Percentiles rank a stretch among this genome's conserved stretches.
Conservation (phyloP, 768 basidiomycete genomes). For the Auricularia sp. region DNA sequence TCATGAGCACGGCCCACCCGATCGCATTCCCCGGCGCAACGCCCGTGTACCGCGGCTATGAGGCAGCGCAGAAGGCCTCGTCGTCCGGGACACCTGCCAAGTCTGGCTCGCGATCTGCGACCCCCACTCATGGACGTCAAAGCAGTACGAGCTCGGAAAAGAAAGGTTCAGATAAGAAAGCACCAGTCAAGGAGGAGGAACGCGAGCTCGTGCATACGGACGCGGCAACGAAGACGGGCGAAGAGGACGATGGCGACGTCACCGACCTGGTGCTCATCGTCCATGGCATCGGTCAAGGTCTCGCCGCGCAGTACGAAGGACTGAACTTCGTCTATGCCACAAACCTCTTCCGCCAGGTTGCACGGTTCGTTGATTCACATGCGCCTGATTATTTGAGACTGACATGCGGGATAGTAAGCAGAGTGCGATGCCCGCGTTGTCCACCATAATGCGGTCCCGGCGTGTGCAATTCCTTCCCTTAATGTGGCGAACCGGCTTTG, state of each 20-base stretch:
- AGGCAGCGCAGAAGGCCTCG: slow-evolving; percentile 16
- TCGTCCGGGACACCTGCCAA: slow-evolving; percentile 13
- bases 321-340: slow-evolving; percentile 35
- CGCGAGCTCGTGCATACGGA: slow-evolving; percentile 21
- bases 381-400: not conserved
- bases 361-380: slow-evolving; percentile 17
- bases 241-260: slow-evolving; percentile 14
- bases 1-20: slow-evolving; percentile 3
- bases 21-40: slow-evolving; percentile 22
- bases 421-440: slow-evolving; percentile 27
- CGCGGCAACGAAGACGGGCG: slow-evolving; percentile 14
- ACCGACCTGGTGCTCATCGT: slow-evolving; percentile 35
- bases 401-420: slow-evolving; percentile 21
- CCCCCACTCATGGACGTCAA: not conserved
- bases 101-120: not conserved
- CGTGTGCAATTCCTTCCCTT: slow-evolving; percentile 34
- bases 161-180: not conserved
- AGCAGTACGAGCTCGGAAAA: slow-evolving; percentile 4
- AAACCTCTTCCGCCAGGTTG: slow-evolving; percentile 29
- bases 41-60: slow-evolving; percentile 28
- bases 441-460: slow-evolving; percentile 29
- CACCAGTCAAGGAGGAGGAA: slow-evolving; percentile 10
- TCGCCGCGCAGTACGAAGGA: slow-evolving; percentile 30
- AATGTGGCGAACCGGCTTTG: slow-evolving; percentile 31
- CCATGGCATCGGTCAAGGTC: slow-evolving; percentile 32